Evolutionary conservation across 2,329 filamentous ascomycete genomes (phyloP), one percentile per base, ranked within the genome.

Genomic region (Camillea tinctor): DNA sequence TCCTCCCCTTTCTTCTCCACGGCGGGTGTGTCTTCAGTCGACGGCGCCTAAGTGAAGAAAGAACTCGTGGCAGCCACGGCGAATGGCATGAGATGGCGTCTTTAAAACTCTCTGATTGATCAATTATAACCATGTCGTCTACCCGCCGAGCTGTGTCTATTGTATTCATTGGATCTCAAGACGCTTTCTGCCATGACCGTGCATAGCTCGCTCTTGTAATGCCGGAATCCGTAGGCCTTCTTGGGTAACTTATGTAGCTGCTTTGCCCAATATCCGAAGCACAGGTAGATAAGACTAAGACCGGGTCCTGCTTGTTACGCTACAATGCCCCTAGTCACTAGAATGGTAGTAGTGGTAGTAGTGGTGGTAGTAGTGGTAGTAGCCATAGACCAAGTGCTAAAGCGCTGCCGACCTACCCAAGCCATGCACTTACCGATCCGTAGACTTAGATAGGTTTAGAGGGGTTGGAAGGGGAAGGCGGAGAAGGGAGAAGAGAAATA

Each of bases 61-160:
- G 6, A 30, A n/a, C 36, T 44, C 44, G 55, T 23, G 54, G 55
- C 50, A 56, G 51, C 36, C 36, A 44, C 36, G 17, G 17, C 52
- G 56, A 57, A 57, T 57, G 54, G 50, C 57, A 52, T 24, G 49
- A 57, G 30, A 62, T 60, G 60, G 58, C 55, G 63, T 26, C 54
- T 57, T 59, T n/a, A 15, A 11, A 52, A 60, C 55, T 57, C 57
- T 58, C 59, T 23, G 49, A 22, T 40, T 54, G 59, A 56, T 57
- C 54, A 55, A 52, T 48, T 20, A 49, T 51, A 30, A 54, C 13
- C 17, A 44, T 44, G 36, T 15, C 36, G 15, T 44, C 36, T 44
- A 44, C 17, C 36, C 36, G 36, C 36, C 36, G 3, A 15, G 36
- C 36, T 44, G 4, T 44, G 11, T 15, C n/a, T n/a, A n/a, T n/a